Evolutionary conservation across 257 asterid species (phyloP), one percentile per base, ranked within the genome.

Genomic region (Solanum arcanum): DNA sequence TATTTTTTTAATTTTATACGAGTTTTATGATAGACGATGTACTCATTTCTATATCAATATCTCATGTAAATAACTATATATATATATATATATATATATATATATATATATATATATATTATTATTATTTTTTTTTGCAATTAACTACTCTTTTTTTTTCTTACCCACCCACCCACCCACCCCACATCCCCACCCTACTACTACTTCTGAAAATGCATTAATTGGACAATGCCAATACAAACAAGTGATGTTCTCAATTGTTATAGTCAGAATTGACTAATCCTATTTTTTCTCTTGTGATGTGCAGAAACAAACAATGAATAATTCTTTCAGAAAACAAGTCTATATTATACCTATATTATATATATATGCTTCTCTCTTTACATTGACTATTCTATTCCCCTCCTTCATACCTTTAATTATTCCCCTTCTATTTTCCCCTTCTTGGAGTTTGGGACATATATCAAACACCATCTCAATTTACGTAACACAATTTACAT

Each of bases 201-300:
- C 69, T 47, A 41, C 25, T 37, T 23, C 80, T 47, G 88, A 29
- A 47, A 47, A 18, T 10, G 69, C 85, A 80, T 80, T 85, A 25
- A 85, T 70, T 44, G 49, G 87, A 85, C 87, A 70, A 42, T 85
- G 87, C 56, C 87, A 62, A 86, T 68, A 31, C 88, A 88, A 62
- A 35, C 82, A 77, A 90, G 88, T 78, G 64, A 27, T 75, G 9
- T 25, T 85, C 78, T 86, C 93, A 94, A 93, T 92, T 90, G 93
- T 92, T 90, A 91, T 94, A 92, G 93, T 92, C 68, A 44, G 87
- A 85, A 85, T 68, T 85, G 87, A 85, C 87, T 85, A 70, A 42
- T 85, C 87, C 87, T 85, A 47, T 85, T 85, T n/a, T 39, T 70
- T 39, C 46, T 66, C 59, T 64, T 64, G 80, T 60, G 14, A 60